Conservation (phyloP, 2,329 filamentous ascomycete species). For the Dissoconium aciculare region DNA sequence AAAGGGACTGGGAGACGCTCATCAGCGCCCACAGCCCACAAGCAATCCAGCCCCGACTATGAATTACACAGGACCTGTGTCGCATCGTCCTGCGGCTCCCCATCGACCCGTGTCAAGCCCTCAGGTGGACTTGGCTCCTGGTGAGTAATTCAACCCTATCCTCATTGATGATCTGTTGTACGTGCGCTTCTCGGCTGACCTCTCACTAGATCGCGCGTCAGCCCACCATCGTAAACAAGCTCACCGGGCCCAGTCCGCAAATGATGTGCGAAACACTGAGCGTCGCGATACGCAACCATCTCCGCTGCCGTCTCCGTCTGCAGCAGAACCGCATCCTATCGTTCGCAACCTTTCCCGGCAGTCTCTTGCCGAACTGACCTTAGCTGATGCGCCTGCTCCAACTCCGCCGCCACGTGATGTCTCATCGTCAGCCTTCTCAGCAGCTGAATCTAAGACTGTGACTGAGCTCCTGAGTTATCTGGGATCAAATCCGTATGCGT, state of each 20-base stretch:
- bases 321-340: constrained; percentile 19
- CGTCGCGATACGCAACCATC: constrained; percentile 16
- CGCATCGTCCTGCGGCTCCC: constrained; percentile 10
- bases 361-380: constrained; percentile 32
- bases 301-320: constrained; percentile 6
- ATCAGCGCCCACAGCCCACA: constrained; percentile 9
- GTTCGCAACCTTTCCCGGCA: constrained; percentile 28
- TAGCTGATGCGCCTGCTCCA: constrained; percentile 32
- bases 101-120: constrained; percentile 31
- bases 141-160: no score
- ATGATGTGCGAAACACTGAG: constrained; percentile 13
- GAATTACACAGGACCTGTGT: background rate
- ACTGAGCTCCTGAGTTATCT: constrained; percentile 30
- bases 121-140: constrained; percentile 35
- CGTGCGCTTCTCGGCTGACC: no score
- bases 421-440: constrained; percentile 28
- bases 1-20: no score
- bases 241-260: constrained; percentile 22
- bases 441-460: constrained; percentile 30
- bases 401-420: constrained; percentile 30
- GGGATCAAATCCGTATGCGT: constrained; percentile 34
- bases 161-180: no score
- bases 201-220: constrained; percentile 29
- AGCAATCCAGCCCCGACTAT: constrained; percentile 11
- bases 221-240: constrained; percentile 34